A percentile compares a stretch with the other conserved stretches of the same genome.
Evolutionary conservation across 2,329 filamentous ascomycete species (phyloP).

Genomic region (Nemania diffusa): DNA sequence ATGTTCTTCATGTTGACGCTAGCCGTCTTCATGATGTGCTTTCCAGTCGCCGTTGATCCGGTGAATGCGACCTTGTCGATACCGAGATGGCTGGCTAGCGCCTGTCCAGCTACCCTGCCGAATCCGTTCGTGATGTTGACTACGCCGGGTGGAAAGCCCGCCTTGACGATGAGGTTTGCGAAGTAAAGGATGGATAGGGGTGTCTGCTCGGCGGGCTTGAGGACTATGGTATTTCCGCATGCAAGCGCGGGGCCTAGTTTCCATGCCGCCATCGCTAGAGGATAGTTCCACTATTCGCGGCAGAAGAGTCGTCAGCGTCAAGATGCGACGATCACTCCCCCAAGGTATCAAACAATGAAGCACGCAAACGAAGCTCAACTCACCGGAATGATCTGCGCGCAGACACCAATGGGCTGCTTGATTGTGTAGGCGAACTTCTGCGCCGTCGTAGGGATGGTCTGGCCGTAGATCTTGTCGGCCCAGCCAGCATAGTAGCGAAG

Average conservation of each 20-base stretch:
- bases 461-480: conserved; percentile 81
- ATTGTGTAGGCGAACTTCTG: conserved; percentile 80
- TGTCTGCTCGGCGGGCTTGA: conserved; percentile 76
- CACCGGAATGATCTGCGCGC: conserved; percentile 81
- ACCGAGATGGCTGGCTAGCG: conserved; percentile 72
- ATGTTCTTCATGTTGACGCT: conserved; percentile 73
- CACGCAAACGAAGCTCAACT: conserved; percentile 61
- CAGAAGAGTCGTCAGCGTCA: conserved; percentile 6
- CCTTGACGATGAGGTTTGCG: conserved; percentile 73
- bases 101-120: conserved; percentile 73
- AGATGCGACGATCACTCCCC: neutral
- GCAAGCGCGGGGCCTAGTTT: conserved; percentile 79
- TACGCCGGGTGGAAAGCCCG: conserved; percentile 81
- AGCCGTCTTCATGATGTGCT: conserved; percentile 80
- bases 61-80: conserved; percentile 85
- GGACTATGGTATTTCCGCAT: conserved; percentile 70
- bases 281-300: conserved; percentile 48
- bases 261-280: conserved; percentile 75
- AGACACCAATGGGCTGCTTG: conserved; percentile 80
- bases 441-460: conserved; percentile 75
- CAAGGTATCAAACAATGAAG: too few species aligned
- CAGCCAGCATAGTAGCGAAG: conserved; percentile 81
- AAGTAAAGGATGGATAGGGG: conserved; percentile 73
- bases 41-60: conserved; percentile 76
- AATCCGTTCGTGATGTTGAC: conserved; percentile 80